A percentile compares a stretch with the other conserved stretches of the same genome.
These are phyloP conservation scores for Barnettozyma populi DNA, from an alignment of 805 yeast genomes.

Conservation along the genomic window DNA sequence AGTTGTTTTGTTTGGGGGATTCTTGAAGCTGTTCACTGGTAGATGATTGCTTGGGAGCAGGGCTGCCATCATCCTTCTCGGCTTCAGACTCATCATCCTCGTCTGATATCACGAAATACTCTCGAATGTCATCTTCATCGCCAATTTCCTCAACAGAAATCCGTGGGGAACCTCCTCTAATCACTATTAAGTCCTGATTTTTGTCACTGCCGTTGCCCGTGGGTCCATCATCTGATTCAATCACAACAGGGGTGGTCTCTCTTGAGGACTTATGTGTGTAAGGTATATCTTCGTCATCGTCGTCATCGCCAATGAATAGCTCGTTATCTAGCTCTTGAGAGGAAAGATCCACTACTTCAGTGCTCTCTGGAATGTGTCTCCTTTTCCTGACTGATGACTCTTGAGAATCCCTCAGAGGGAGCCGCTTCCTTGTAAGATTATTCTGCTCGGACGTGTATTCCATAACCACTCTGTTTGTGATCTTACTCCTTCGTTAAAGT, in stretches of 20 bases:
- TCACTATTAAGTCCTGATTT: slow-evolving; percentile 3
- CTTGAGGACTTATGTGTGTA: slow-evolving; percentile 21
- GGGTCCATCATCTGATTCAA: slow-evolving; percentile 12
- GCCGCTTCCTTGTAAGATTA: not conserved
- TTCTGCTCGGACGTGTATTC: not conserved
- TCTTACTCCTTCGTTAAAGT: not conserved
- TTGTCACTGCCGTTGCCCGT: slow-evolving; percentile 2
- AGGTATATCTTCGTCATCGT: slow-evolving; percentile 26
- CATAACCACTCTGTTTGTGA: not conserved
- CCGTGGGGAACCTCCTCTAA: not conserved
- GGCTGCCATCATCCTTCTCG: slow-evolving; percentile 11
- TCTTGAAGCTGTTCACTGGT: slow-evolving; percentile 30
- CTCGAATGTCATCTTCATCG: slow-evolving; percentile 17
- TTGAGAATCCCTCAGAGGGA: not conserved
- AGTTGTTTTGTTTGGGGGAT: slow-evolving; percentile 9
- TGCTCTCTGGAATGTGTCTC: not conserved
- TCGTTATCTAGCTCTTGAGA: not conserved
- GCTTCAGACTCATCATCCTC: slow-evolving; percentile 14
- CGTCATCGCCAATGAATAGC: slow-evolving; percentile 10
- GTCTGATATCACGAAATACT: slow-evolving; percentile 18
- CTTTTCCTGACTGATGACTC: not conserved
- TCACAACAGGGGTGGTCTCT: slow-evolving; percentile 19
- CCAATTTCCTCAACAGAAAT: not conserved
- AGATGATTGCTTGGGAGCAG: slow-evolving; percentile 19
- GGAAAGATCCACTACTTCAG: not conserved